Conservation (phyloP, 495 filamentous ascomycete species). For the Achaetomiella virescens region DNA sequence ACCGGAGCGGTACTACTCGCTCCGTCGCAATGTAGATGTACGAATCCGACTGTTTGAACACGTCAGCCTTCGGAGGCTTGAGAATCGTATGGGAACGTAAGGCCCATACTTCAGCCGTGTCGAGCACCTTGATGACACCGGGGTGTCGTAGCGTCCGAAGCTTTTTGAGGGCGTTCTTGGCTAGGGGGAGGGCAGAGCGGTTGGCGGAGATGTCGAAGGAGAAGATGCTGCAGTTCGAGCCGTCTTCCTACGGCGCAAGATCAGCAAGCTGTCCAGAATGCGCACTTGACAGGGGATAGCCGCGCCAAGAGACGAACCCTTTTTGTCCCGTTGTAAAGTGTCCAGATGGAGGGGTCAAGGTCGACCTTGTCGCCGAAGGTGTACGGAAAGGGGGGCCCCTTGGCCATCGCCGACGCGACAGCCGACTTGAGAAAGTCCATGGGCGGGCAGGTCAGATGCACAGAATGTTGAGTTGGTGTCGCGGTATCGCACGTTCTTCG, state of each 20-base stretch:
- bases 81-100: neutral
- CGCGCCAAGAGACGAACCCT: constrained; percentile 50
- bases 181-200: constrained; percentile 72
- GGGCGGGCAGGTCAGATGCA: neutral
- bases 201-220: constrained; percentile 82
- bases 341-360: constrained; percentile 85
- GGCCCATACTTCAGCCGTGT: constrained; percentile 79
- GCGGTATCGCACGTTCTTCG: no score
- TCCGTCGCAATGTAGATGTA: constrained; percentile 96
- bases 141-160: constrained; percentile 87
- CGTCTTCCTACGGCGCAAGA: constrained; percentile 63
- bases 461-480: neutral
- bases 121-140: constrained; percentile 84
- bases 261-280: neutral
- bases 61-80: neutral
- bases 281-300: no score
- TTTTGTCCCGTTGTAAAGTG: constrained; percentile 83
- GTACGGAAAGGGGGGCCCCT: constrained; percentile 87
- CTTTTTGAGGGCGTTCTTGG: constrained; percentile 88
- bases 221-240: constrained; percentile 90
- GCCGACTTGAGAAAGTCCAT: constrained; percentile 99
- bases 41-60: constrained; percentile 63
- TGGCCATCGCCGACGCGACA: constrained; percentile 91
- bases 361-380: constrained; percentile 86
- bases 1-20: constrained; percentile 72